Evolutionary conservation across 495 filamentous ascomycete genomes (phyloP), one percentile per base, ranked within the genome.

Genomic region (Neurospora sp.): DNA sequence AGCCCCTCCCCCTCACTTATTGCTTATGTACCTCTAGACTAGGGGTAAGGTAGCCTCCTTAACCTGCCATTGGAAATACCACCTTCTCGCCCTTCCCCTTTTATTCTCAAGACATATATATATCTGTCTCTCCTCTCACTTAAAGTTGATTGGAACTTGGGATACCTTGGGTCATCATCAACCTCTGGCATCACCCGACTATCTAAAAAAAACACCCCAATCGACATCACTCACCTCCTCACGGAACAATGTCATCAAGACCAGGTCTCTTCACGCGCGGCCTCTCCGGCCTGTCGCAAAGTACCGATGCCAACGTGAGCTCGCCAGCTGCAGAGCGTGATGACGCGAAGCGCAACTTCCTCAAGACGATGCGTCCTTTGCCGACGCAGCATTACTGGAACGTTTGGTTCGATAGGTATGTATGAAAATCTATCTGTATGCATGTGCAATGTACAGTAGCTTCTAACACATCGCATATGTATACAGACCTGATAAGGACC

Each of bases 301-400:
- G 81, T 77, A 80, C 81, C 73, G 84, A 85, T 71, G 75, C 83
- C 75, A 85, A 85, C 80, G 84, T 86, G 74, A 82, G 82, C 75
- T 86, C 86, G 41, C 85, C 87, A 37, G 85, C 87, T 69, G 86
- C 88, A 77, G 86, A 88, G 75, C 83, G 87, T 72, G 86, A 87
- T 79, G 86, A 89, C 81, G 86, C 86, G 41, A 88, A 88, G 83
- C 86, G 85, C 79, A 88, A 88, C 79, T 83, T 89, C 76, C 81
- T 88, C 76, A 88, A 88, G 80, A 81, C 86, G 4, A 89, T 89
- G 87, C 84, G 87, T 46, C 83, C 87, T 48, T 79, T 89, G 75
- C 87, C 87, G 35, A 89, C 86, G 8, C 87, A 89, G 79, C 87
- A 89, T 79, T 88, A 88, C 80, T 88, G 86, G 87, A 85, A 87